Evolutionary conservation across 2,329 filamentous ascomycete genomes (phyloP).

Genomic region (Verticillium klebahnii): DNA sequence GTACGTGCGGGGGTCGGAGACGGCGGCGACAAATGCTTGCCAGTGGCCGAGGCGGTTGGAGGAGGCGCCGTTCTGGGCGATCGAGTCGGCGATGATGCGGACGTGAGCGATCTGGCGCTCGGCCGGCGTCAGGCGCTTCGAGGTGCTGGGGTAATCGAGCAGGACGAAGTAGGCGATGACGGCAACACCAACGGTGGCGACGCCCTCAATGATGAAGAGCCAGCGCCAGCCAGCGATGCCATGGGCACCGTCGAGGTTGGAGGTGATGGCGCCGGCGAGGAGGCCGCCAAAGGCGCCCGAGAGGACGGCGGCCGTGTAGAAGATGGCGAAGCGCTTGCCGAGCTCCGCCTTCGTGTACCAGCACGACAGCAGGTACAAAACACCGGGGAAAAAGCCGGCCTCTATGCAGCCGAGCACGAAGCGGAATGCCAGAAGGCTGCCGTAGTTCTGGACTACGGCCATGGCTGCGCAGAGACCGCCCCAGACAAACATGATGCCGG

Average conservation of each 20-base stretch:
- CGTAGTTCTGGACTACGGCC: slow-evolving; percentile 37
- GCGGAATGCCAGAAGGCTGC: slow-evolving; percentile 37
- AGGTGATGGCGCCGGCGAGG: slow-evolving; percentile 43
- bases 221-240: slow-evolving; percentile 20
- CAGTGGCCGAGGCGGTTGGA: slow-evolving; percentile 37
- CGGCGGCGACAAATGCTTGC: slow-evolving; percentile 26
- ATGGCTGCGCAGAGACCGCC: slow-evolving; percentile 38
- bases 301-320: slow-evolving; percentile 41
- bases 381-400: slow-evolving; percentile 46
- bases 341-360: slow-evolving; percentile 41
- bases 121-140: slow-evolving; percentile 50
- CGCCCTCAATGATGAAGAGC: slow-evolving; percentile 30
- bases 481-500: slow-evolving; percentile 38
- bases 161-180: slow-evolving; percentile 30
- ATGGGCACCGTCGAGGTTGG: slow-evolving; percentile 26
- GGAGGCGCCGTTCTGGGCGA: slow-evolving; percentile 31
- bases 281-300: slow-evolving; percentile 48
- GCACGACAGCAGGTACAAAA: slow-evolving; percentile 39
- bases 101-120: slow-evolving; percentile 55
- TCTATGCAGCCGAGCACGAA: slow-evolving; percentile 43
- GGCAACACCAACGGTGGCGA: slow-evolving; percentile 33
- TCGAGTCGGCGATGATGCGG: slow-evolving; percentile 40
- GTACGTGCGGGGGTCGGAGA: slow-evolving; percentile 45
- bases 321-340: slow-evolving; percentile 39
- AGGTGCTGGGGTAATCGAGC: slow-evolving; percentile 62